These are phyloP conservation scores for Lentinula raphanica DNA, from an alignment of 768 basidiomycete genomes.

Conservation along the genomic window DNA sequence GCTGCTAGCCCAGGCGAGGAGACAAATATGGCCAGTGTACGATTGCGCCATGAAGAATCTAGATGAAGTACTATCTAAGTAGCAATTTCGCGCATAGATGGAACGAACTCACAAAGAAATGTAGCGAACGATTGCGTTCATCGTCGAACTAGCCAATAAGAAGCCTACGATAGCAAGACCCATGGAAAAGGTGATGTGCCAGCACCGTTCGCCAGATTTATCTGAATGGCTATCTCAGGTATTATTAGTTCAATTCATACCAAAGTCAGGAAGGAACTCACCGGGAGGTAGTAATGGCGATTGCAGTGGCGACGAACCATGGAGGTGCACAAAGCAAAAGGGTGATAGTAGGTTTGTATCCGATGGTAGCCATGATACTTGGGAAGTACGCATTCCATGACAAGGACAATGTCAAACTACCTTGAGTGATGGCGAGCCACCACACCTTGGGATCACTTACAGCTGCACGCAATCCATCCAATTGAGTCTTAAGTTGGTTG, in stretches of 20 bases:
- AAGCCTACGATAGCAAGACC: constrained; percentile 64
- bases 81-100: too few species aligned
- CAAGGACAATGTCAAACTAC: constrained; percentile 39
- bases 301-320: constrained; percentile 57
- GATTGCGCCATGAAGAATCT: constrained; percentile 78
- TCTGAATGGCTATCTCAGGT: constrained; percentile 60
- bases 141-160: constrained; percentile 56
- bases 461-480: constrained; percentile 50
- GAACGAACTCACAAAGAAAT: constrained; percentile 51
- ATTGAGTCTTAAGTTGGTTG: constrained; percentile 14
- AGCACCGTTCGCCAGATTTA: constrained; percentile 61
- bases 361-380: constrained; percentile 47
- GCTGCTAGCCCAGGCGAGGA: constrained; percentile 49
- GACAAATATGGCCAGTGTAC: constrained; percentile 67
- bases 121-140: constrained; percentile 60
- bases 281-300: constrained; percentile 50
- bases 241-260: background rate
- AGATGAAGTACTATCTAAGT: too few species aligned
- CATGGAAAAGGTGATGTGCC: constrained; percentile 53
- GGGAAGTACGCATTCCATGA: constrained; percentile 58
- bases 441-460: constrained; percentile 60
- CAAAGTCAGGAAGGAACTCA: constrained; percentile 18
- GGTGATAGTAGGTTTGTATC: constrained; percentile 44
- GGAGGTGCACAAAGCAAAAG: constrained; percentile 63
- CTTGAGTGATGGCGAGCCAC: constrained; percentile 49